Conservation (phyloP, 169 alveolate species). For the Amoebophrya sp. region DNA sequence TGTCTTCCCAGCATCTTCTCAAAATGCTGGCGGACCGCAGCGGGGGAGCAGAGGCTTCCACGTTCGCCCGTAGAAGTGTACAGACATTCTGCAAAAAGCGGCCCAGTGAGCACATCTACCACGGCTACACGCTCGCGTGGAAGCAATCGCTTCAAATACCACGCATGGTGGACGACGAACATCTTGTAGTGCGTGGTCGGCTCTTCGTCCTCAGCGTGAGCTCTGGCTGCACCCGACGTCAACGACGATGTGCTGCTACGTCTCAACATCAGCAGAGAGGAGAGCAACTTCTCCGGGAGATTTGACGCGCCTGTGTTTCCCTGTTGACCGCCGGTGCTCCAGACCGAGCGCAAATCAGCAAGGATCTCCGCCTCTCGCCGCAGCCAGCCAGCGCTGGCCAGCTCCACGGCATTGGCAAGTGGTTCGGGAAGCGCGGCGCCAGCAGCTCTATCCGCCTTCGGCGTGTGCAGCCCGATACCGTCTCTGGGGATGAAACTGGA, state of each 20-base stretch:
- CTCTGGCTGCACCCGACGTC: background rate
- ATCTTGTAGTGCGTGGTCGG: background rate
- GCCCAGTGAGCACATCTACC: background rate
- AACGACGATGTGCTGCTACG: background rate
- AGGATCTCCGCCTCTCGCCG: background rate
- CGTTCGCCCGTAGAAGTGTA: too few relatives aligned
- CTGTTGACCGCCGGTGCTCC: background rate
- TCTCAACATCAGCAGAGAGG: too few relatives aligned
- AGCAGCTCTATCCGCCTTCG: too few relatives aligned
- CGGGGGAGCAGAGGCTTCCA: too few relatives aligned
- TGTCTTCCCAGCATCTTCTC: background rate
- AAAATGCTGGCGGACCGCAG: too few relatives aligned
- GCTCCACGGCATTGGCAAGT: too few relatives aligned
- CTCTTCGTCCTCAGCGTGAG: too few relatives aligned
- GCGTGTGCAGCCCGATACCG: too few relatives aligned
- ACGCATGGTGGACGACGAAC: background rate
- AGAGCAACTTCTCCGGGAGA: too few relatives aligned
- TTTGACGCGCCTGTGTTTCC: background rate
- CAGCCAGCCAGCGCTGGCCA: too few relatives aligned
- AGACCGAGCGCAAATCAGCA: background rate
- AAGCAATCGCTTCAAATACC: background rate
- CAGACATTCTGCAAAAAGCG: background rate
- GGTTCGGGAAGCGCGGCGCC: too few relatives aligned
- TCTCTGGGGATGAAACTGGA: too few relatives aligned
- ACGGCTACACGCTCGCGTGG: background rate